These are phyloP conservation scores for Stagonosporopsis vannaccii DNA, from an alignment of 2,329 filamentous ascomycete species.

Conservation along the genomic window DNA sequence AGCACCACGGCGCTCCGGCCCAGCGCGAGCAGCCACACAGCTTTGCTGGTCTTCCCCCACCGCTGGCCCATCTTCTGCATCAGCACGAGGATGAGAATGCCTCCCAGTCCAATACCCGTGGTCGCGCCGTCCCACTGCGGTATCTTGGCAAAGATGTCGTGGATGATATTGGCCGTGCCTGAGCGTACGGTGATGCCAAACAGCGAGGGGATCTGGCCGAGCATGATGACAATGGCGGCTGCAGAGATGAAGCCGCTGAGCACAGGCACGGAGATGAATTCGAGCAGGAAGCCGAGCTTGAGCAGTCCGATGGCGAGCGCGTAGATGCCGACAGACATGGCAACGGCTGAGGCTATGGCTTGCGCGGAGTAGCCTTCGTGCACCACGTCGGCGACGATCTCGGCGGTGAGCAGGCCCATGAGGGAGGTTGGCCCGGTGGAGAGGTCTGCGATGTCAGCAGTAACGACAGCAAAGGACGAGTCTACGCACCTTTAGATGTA, in stretches of 20 bases:
- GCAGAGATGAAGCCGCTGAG: slow-evolving; percentile 72
- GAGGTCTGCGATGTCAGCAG: slow-evolving; percentile 64
- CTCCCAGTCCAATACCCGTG: slow-evolving; percentile 65
- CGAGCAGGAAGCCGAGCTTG: slow-evolving; percentile 69
- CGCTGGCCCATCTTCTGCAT: slow-evolving; percentile 66
- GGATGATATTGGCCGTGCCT: slow-evolving; percentile 65
- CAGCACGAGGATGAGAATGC: slow-evolving; percentile 63
- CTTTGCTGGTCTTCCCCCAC: slow-evolving; percentile 65
- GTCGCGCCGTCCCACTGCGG: slow-evolving; percentile 66
- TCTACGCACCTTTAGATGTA: slow-evolving; percentile 55
- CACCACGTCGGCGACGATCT: slow-evolving; percentile 63
- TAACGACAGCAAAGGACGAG: neutral
- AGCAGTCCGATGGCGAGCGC: slow-evolving; percentile 66
- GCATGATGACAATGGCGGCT: slow-evolving; percentile 69
- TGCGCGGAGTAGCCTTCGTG: slow-evolving; percentile 60
- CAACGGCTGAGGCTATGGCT: slow-evolving; percentile 67
- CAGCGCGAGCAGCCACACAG: slow-evolving; percentile 66
- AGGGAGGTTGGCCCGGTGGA: slow-evolving; percentile 71
- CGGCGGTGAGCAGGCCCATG: slow-evolving; percentile 68
- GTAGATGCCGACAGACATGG: slow-evolving; percentile 69
- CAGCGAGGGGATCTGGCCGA: slow-evolving; percentile 69
- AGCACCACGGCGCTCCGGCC: slow-evolving; percentile 68
- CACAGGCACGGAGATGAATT: slow-evolving; percentile 71
- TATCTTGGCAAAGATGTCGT: slow-evolving; percentile 64
- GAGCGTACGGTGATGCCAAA: slow-evolving; percentile 62